phyloP scores from a whole-genome alignment of 495 filamentous ascomycete species.

The Aspergillus incahuasiensis region DNA sequence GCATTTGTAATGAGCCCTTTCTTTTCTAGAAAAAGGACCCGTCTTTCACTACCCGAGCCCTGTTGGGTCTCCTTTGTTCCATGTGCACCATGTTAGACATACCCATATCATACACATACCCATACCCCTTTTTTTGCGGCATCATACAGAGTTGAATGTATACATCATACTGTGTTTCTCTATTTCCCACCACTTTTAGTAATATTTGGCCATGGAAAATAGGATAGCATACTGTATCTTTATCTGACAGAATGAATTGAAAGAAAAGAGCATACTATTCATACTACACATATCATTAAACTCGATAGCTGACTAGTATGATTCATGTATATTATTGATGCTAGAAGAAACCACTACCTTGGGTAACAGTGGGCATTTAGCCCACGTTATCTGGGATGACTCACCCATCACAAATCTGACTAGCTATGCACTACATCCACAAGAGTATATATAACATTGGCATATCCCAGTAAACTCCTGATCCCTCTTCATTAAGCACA shows the following conservation, averaged over 20 bases:
- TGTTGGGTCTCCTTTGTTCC: constrained; percentile 19
- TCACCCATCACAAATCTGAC: too few relatives aligned
- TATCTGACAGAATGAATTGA: not conserved
- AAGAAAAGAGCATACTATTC: not conserved
- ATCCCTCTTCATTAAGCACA: too few relatives aligned
- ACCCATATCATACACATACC: constrained; percentile 6
- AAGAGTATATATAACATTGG: too few relatives aligned
- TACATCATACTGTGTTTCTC: not conserved
- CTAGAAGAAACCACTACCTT: too few relatives aligned
- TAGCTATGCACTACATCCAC: too few relatives aligned
- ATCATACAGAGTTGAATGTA: constrained; percentile 11
- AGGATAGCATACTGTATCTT: constrained; percentile 2
- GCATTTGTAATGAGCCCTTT: not conserved
- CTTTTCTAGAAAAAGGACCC: not conserved
- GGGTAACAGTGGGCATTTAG: too few relatives aligned
- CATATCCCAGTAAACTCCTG: too few relatives aligned
- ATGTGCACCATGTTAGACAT: constrained; percentile 20
- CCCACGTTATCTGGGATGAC: too few relatives aligned
- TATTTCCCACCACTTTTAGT: constrained; percentile 24
- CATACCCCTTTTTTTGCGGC: constrained; percentile 13
- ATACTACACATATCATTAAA: not conserved
- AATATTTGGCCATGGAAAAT: constrained; percentile 12
- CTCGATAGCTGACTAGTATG: too few relatives aligned
- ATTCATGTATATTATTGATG: too few relatives aligned
- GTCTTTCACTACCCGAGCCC: constrained; percentile 8